Evolutionary conservation across 2,329 filamentous ascomycete species (phyloP).

Genomic region (Xylariales sp.): DNA sequence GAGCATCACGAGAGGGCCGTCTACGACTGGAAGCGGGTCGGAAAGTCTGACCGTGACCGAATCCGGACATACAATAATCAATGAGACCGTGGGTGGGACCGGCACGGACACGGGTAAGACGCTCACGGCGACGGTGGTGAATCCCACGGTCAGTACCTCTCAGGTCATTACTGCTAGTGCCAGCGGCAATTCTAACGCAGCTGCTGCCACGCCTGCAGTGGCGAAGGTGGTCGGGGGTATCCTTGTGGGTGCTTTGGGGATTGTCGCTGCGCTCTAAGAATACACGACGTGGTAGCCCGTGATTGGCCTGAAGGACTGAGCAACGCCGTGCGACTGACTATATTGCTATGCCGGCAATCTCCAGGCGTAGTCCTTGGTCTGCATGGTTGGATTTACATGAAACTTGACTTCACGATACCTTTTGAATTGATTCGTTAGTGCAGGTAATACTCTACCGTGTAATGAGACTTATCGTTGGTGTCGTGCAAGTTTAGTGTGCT

Average conservation of each 20-base stretch:
- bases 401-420: too few species aligned
- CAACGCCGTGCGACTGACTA: too few species aligned
- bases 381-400: too few species aligned
- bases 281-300: too few species aligned
- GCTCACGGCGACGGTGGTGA: neutral
- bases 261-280: conserved; percentile 5
- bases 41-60: neutral
- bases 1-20: neutral
- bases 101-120: neutral
- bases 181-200: neutral
- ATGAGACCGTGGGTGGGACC: neutral
- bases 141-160: neutral
- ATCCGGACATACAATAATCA: neutral
- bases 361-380: too few species aligned
- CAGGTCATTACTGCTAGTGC: neutral
- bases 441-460: too few species aligned
- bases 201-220: neutral
- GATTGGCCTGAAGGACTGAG: too few species aligned
- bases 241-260: conserved; percentile 1
- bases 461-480: too few species aligned
- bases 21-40: neutral
- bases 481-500: too few species aligned
- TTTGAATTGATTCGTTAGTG: too few species aligned
- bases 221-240: conserved; percentile 6
- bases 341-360: too few species aligned